Evolutionary conservation across 2,329 filamentous ascomycete species (phyloP), one percentile per base, ranked within the genome.

Genomic region (Diplocarpon rosae): DNA sequence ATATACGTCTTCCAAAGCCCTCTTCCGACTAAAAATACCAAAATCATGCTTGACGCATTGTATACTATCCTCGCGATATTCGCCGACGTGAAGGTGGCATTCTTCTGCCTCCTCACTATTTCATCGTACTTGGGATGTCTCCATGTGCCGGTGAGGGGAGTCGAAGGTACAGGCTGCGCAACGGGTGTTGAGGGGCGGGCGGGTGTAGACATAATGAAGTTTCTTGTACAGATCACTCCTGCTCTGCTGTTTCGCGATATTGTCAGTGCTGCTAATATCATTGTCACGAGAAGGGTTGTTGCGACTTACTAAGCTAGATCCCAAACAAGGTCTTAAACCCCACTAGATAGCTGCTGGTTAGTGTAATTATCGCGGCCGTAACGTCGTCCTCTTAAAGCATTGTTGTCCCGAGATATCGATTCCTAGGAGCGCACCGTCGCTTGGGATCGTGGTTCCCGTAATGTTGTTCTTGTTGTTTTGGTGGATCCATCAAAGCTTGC

Each of bases 111-210:
- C 51, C 76, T 75, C 13, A 84, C 79, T 61, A 98, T 93, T 65
- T 96, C 90, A 58, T 87, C 75, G 52, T 95, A 73, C 51, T 83
- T 80, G 29, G 92, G 92, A 63, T 98, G 92, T 59, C 80, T 78
- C 90, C 92, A 98, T 60, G 81, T 86, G 44, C 90, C 89, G 6
- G 85, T 58, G 8, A 50, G 46, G 15, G 60, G 59, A 28, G 55
- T 59, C 12, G 55, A 53, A 24, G 59, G 52, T 5, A 47, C 45
- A 36, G 48, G 32, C 37, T 51, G 45, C 15, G 43, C 39, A 15
- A 42, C 39, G 16, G 57, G 57, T 14, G 57, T 59, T 5, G 54
- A 55, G 10, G 58, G 57, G 2, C 52, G 54, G 11, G 42, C 36
- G 10, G 53, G 45, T 37, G 56, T 55, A 41, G 56, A 52, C 51